These are phyloP conservation scores for Phytophthora fragariae DNA, from an alignment of 352 stramenopile species.

Conservation along the genomic window DNA sequence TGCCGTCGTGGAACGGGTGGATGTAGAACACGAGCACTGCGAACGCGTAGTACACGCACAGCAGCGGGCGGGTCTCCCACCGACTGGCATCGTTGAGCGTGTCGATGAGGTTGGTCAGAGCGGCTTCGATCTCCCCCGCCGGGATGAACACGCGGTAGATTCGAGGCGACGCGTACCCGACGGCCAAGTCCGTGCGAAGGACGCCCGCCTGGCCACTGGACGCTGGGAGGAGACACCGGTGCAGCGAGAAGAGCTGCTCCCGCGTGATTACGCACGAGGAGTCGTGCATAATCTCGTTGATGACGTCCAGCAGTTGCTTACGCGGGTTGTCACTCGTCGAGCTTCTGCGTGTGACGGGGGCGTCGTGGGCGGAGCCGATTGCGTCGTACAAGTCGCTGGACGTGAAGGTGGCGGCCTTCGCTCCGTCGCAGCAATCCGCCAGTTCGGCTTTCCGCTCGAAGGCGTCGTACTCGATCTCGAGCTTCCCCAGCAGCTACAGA, in stretches of 20 bases:
- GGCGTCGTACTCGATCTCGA: slow-evolving; percentile 67
- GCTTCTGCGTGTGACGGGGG: slow-evolving; percentile 15
- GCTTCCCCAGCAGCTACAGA: slow-evolving; percentile 47
- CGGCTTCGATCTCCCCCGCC: slow-evolving; percentile 59
- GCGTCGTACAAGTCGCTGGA: slow-evolving; percentile 82
- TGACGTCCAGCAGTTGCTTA: slow-evolving; percentile 57
- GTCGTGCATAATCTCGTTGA: slow-evolving; percentile 76
- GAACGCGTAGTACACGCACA: slow-evolving; percentile 84
- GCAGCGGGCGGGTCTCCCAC: slow-evolving; percentile 59
- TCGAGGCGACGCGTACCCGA: slow-evolving; percentile 78
- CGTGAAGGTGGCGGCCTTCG: slow-evolving; percentile 52
- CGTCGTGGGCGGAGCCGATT: slow-evolving; percentile 69
- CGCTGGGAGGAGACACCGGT: slow-evolving; percentile 59
- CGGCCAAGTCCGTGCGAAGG: slow-evolving; percentile 61
- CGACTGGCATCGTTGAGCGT: slow-evolving; percentile 55
- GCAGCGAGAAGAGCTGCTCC: slow-evolving; percentile 67
- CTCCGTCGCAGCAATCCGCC: slow-evolving; percentile 44
- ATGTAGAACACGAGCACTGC: slow-evolving; percentile 86
- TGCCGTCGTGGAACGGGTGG: slow-evolving; percentile 88
- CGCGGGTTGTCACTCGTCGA: slow-evolving; percentile 31
- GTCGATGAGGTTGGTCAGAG: slow-evolving; percentile 51
- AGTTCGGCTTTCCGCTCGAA: slow-evolving; percentile 59
- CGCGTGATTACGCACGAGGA: slow-evolving; percentile 57
- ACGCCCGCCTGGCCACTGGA: slow-evolving; percentile 57
- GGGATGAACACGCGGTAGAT: slow-evolving; percentile 88